These are phyloP conservation scores for Trametopsis cervina DNA, from an alignment of 768 basidiomycete genomes.

Conservation along the genomic window DNA sequence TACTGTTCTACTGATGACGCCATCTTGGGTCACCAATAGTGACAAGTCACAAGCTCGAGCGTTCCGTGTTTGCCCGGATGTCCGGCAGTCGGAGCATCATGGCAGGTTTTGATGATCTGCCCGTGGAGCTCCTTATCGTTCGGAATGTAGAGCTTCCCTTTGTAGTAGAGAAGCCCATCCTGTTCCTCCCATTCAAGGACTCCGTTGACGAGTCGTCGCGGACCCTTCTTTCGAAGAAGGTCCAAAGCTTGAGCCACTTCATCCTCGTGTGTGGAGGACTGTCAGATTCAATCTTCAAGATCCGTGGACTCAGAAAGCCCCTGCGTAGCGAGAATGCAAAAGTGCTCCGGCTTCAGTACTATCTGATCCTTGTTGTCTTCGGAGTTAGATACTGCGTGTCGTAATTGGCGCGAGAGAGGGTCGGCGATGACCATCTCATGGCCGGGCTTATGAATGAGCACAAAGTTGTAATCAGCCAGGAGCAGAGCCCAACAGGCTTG, in stretches of 20 bases:
- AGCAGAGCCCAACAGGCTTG: not conserved
- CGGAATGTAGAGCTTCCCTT: not conserved
- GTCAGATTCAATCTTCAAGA: not conserved
- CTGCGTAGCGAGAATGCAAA: not conserved
- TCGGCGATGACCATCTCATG: not conserved
- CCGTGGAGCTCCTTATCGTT: not conserved
- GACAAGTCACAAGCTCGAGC: not conserved
- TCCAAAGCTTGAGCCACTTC: not conserved
- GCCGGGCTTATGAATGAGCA: not conserved
- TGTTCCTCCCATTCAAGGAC: not conserved
- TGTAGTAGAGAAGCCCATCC: not conserved
- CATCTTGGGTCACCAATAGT: constrained; percentile 3
- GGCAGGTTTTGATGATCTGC: not conserved
- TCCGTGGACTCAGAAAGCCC: not conserved
- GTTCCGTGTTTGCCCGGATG: not conserved
- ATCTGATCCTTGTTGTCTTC: not conserved
- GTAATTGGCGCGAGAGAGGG: not conserved
- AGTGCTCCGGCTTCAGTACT: not conserved
- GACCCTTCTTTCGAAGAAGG: not conserved
- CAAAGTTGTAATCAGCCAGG: not conserved
- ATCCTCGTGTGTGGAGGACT: not conserved
- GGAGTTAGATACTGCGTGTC: too few relatives aligned
- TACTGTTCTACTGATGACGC: not conserved
- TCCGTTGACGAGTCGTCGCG: not conserved
- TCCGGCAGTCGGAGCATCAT: constrained; percentile 1